Percentiles rank a stretch among this genome's conserved stretches.
Conservation (phyloP, 345 rosid genomes). For the Camelina neglecta region DNA sequence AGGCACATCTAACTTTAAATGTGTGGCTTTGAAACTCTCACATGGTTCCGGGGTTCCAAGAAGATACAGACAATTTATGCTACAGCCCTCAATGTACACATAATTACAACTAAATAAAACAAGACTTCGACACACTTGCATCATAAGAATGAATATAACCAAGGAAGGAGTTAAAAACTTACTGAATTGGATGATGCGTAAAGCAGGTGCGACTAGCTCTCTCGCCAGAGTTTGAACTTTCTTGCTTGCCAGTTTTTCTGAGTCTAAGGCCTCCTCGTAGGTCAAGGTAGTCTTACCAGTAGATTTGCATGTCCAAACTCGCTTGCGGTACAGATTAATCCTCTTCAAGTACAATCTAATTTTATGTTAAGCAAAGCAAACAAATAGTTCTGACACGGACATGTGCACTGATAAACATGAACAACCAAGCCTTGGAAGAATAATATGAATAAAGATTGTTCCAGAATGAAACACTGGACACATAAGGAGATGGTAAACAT, state of each 20-base stretch:
- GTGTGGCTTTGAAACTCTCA: background rate
- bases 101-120: background rate
- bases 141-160: slow-evolving; percentile 26
- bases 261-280: slow-evolving; percentile 94
- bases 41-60: background rate
- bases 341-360: slow-evolving; percentile 73
- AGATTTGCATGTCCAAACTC: slow-evolving; percentile 83
- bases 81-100: slow-evolving; percentile 9
- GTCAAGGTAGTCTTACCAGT: slow-evolving; percentile 88
- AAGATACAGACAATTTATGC: slow-evolving; percentile 3
- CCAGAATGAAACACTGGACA: slow-evolving; percentile 24
- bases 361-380: slow-evolving; percentile 54
- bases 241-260: slow-evolving; percentile 70
- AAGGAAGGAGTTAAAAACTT: slow-evolving; percentile 43
- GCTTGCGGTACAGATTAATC: slow-evolving; percentile 76
- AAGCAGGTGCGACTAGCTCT: slow-evolving; percentile 72
- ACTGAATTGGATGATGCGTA: slow-evolving; percentile 82
- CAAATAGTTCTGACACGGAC: slow-evolving; percentile 17
- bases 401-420: slow-evolving; percentile 37
- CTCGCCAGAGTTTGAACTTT: slow-evolving; percentile 79
- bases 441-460: slow-evolving; percentile 5
- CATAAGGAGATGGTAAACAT: background rate
- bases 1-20: slow-evolving; percentile 17
- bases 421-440: slow-evolving; percentile 16
- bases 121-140: background rate